Base-by-base conservation (phyloP, 345 rosid genomes). In the Cochlearia excelsa region DNA sequence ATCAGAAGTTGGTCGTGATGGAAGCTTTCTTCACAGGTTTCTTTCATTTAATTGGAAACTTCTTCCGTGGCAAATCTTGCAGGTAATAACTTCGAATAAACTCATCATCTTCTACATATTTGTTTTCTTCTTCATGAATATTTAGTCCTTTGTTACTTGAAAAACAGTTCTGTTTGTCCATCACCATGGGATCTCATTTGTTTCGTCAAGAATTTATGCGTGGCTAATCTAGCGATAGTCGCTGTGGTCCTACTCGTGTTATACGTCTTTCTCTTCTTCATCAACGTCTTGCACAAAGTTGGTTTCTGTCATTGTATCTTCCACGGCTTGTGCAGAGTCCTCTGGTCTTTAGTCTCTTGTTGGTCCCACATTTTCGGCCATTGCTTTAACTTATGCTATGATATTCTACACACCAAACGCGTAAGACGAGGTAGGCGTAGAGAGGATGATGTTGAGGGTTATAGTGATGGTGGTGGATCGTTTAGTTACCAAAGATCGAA, bases 41-140 rank as follows among this genome's bases (percentile, higher is more conserved):
- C 44, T 29, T 47, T 8, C 11, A 69, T 46, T 74, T 71, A 30
- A 54, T 76, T 3, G 74, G 73, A 9, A 56, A 77, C 47, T 73
- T 82, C 47, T 75, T 82, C 58, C 76, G 76, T 3, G 85, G 83
- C 26, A 82, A 84, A 57, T 78, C 87, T 37, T 84, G 87, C 76
- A 77, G 83, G 90, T 82, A 66, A 26, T 6, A 34, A 0, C 31
- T 7, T 16, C 40, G 28, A 39, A 16, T 16, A 51, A 57, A 58
- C 42, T 37, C 37, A 3, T 34, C 6, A 34, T 34, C 4, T 34
- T 34, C 6, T 34, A 3, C 37, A 34, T n/a, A n/a, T 30, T 38
- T 9, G 30, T 6, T 53, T 60, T 27, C 35, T 4, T 34, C 3
- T 34, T 34, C 4, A 34, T 6, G 3, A 3, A 34, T 6, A 34